phyloP scores from a whole-genome alignment of 2,329 filamentous ascomycete genomes.

The Madurella mycetomatis region DNA sequence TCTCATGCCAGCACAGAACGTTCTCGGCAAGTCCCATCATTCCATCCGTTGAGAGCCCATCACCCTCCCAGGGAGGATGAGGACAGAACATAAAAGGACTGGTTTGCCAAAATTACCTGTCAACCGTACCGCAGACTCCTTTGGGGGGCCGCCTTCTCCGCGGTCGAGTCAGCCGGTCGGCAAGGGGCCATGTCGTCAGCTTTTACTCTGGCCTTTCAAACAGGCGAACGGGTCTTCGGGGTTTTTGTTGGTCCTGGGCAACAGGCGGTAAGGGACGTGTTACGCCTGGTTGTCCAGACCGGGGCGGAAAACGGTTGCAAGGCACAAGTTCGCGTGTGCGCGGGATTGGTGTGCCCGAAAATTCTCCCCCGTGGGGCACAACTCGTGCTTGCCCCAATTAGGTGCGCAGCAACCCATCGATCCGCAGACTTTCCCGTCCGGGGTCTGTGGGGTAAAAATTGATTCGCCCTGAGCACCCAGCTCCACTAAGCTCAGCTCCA shows the following conservation, averaged over 20 bases:
- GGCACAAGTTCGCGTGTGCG: neutral
- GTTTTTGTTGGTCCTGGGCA: neutral
- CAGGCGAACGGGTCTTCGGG: neutral
- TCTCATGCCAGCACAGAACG: too few species aligned
- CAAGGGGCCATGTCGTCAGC: neutral
- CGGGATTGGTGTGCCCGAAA: slow-evolving; percentile 3
- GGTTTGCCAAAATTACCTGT: too few species aligned
- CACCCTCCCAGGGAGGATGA: too few species aligned
- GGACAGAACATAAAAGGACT: too few species aligned
- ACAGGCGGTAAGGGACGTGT: neutral
- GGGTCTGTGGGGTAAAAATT: slow-evolving; percentile 18
- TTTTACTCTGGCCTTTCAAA: neutral
- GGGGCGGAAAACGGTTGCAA: neutral
- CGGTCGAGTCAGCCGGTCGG: neutral
- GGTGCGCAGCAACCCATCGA: slow-evolving; percentile 4
- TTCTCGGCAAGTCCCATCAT: too few species aligned
- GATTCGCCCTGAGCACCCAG: slow-evolving; percentile 9
- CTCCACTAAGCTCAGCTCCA: slow-evolving; percentile 10
- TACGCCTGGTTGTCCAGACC: neutral
- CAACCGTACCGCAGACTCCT: neutral
- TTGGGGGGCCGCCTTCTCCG: neutral
- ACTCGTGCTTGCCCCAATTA: slow-evolving; percentile 10
- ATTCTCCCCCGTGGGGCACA: slow-evolving; percentile 20
- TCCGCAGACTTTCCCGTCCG: slow-evolving; percentile 14
- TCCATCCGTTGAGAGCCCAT: neutral